Conservation (phyloP, 2,329 filamentous ascomycete species). For the Exophiala alcalophila region DNA sequence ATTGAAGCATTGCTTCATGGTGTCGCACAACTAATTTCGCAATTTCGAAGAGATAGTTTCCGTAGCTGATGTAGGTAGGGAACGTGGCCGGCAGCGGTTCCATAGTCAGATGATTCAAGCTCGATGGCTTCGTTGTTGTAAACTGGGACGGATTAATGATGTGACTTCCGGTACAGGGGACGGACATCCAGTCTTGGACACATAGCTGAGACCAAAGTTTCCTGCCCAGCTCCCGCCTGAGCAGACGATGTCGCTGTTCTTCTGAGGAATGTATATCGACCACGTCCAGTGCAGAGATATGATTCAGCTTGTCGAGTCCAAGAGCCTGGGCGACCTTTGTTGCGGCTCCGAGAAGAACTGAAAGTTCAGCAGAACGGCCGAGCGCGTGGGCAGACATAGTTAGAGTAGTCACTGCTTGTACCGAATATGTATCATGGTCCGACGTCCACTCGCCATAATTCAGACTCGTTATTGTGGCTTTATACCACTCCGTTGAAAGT, state of each 20-base stretch:
- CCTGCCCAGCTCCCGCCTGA: conserved; percentile 37
- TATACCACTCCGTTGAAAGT: conserved; percentile 47
- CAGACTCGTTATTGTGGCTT: conserved; percentile 45
- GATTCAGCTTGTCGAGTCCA: conserved; percentile 44
- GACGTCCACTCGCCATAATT: conserved; percentile 47
- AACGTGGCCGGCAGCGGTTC: conserved; percentile 18
- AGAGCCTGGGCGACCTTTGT: conserved; percentile 49
- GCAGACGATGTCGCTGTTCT: conserved; percentile 11
- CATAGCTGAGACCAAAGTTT: conserved; percentile 40
- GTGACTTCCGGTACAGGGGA: conserved; percentile 41
- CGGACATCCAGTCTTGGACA: conserved; percentile 45
- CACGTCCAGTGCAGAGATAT: conserved; percentile 18
- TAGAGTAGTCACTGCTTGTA: conserved; percentile 48
- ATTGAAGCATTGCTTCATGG: conserved; percentile 38
- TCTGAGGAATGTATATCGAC: conserved; percentile 12
- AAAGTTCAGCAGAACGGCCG: conserved; percentile 49
- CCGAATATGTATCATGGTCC: conserved; percentile 41
- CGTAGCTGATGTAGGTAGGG: conserved; percentile 39
- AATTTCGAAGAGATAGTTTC: conserved; percentile 40
- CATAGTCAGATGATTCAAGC: conserved; percentile 39
- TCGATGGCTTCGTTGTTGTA: conserved; percentile 35
- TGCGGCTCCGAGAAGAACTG: conserved; percentile 45
- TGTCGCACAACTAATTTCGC: conserved; percentile 37
- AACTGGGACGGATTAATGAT: conserved; percentile 38
- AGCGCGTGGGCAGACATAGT: conserved; percentile 52